Evolutionary conservation across 192 early-diverging fungal species (phyloP).

Genomic region (Diversispora epigaea): DNA sequence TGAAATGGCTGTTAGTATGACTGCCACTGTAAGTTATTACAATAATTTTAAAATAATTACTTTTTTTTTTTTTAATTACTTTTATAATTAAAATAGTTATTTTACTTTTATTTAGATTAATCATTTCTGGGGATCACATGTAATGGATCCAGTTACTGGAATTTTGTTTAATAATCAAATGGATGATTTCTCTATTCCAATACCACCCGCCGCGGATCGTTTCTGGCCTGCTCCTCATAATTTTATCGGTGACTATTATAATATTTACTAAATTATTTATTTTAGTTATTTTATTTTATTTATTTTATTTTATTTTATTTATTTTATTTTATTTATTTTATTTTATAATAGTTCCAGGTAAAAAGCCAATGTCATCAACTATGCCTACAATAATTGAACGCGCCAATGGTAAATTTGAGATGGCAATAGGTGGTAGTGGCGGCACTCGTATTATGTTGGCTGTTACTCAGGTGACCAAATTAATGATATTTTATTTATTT

Average conservation of each 20-base stretch:
- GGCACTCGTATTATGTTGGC: slow-evolving; percentile 82
- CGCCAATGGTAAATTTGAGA: slow-evolving; percentile 59
- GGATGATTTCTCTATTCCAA: slow-evolving; percentile 89
- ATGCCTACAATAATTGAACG: slow-evolving; percentile 67
- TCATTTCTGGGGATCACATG: slow-evolving; percentile 81
- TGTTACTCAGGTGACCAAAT: slow-evolving; percentile 50
- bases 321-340: background rate
- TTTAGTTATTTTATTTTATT: too few species aligned
- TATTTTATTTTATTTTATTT: background rate
- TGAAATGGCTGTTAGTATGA: slow-evolving; percentile 77
- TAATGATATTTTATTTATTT: too few species aligned
- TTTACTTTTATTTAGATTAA: slow-evolving; percentile 50
- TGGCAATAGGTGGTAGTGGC: slow-evolving; percentile 84
- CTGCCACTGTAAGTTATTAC: slow-evolving; percentile 62
- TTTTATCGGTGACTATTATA: slow-evolving; percentile 50
- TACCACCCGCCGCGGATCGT: slow-evolving; percentile 70
- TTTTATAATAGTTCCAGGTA: slow-evolving; percentile 59
- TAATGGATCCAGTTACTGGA: slow-evolving; percentile 87
- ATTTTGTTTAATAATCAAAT: slow-evolving; percentile 94
- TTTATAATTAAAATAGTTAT: background rate
- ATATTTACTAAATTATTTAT: background rate
- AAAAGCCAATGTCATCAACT: slow-evolving; percentile 77
- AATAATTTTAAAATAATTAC: background rate
- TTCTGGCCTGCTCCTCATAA: slow-evolving; percentile 84
- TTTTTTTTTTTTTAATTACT: background rate